Conservation (phyloP, 768 basidiomycete genomes). For the Lyophyllum semitale region DNA sequence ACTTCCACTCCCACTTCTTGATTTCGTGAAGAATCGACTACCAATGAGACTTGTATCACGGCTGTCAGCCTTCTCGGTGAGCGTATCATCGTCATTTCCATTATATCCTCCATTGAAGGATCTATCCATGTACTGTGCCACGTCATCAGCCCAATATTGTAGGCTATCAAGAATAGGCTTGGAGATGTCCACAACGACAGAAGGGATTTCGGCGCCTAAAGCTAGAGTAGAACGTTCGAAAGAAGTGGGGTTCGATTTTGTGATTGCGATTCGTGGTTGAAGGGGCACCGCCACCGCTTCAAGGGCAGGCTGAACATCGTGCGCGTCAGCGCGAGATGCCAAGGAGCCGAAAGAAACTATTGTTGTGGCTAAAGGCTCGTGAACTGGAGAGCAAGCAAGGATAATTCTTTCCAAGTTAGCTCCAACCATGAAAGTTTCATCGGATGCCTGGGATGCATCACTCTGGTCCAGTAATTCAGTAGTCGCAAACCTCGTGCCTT, state of each 20-base stretch:
- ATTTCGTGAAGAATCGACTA: slow-evolving; percentile 72
- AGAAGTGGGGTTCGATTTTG: slow-evolving; percentile 22
- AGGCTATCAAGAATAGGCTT: slow-evolving; percentile 74
- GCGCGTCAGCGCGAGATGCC: slow-evolving; percentile 17
- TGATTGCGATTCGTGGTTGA: slow-evolving; percentile 36
- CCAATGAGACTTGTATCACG: slow-evolving; percentile 72
- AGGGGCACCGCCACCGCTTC: slow-evolving; percentile 22
- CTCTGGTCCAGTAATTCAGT: slow-evolving; percentile 6
- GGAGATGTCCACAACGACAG: slow-evolving; percentile 57
- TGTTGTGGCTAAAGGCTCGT: slow-evolving; percentile 39
- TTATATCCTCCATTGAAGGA: slow-evolving; percentile 29
- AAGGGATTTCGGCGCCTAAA: slow-evolving; percentile 54
- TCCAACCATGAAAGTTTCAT: slow-evolving; percentile 32
- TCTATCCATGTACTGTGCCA: slow-evolving; percentile 68
- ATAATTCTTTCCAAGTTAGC: slow-evolving; percentile 47
- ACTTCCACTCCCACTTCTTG: slow-evolving; percentile 46
- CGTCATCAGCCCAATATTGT: slow-evolving; percentile 88
- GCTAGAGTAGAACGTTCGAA: slow-evolving; percentile 21
- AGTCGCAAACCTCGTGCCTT: slow-evolving; percentile 29
- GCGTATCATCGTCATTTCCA: slow-evolving; percentile 19
- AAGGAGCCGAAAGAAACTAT: slow-evolving; percentile 56
- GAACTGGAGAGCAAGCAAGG: slow-evolving; percentile 46
- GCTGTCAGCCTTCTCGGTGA: slow-evolving; percentile 36
- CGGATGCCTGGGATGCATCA: neutral
- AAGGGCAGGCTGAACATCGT: neutral